Evolutionary conservation across 2,329 filamentous ascomycete genomes (phyloP).

Genomic region (Pseudocercospora cruenta): DNA sequence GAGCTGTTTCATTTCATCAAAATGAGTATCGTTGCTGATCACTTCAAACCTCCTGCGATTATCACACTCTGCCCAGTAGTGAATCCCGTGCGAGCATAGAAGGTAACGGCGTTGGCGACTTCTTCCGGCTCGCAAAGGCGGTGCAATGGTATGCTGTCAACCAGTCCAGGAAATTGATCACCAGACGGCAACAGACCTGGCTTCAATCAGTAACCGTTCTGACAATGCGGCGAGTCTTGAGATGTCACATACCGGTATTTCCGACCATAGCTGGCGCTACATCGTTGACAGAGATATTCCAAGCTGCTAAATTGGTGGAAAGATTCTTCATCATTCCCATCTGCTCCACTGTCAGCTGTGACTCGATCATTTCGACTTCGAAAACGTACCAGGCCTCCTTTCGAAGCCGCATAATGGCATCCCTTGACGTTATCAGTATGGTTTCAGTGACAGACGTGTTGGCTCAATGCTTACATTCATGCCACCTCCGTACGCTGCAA

Average conservation of each 20-base stretch:
- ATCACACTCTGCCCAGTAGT: slow-evolving; percentile 31
- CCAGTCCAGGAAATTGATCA: slow-evolving; percentile 54
- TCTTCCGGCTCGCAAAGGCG: slow-evolving; percentile 61
- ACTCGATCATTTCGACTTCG: not conserved
- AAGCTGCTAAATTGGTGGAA: slow-evolving; percentile 60
- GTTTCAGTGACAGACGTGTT: too few species aligned
- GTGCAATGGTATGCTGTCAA: slow-evolving; percentile 62
- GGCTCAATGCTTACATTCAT: slow-evolving; percentile 67
- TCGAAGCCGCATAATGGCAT: slow-evolving; percentile 35
- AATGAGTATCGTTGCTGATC: not conserved
- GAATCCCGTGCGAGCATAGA: slow-evolving; percentile 61
- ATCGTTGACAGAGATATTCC: slow-evolving; percentile 68
- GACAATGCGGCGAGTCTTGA: not conserved
- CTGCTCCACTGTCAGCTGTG: not conserved
- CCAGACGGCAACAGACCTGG: slow-evolving; percentile 60
- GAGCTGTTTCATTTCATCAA: not conserved
- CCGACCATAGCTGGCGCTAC: slow-evolving; percentile 55
- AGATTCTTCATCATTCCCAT: slow-evolving; percentile 69
- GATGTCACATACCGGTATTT: not conserved
- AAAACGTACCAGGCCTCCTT: slow-evolving; percentile 41
- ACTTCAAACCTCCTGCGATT: slow-evolving; percentile 32
- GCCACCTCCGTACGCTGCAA: slow-evolving; percentile 65
- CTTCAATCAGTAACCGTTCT: not conserved
- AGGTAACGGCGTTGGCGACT: slow-evolving; percentile 62
- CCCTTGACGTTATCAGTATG: slow-evolving; percentile 22